Percentiles rank a stretch among this genome's conserved stretches.
These are phyloP conservation scores for Russula dissimulans DNA, from an alignment of 768 basidiomycete species.

Conservation along the genomic window DNA sequence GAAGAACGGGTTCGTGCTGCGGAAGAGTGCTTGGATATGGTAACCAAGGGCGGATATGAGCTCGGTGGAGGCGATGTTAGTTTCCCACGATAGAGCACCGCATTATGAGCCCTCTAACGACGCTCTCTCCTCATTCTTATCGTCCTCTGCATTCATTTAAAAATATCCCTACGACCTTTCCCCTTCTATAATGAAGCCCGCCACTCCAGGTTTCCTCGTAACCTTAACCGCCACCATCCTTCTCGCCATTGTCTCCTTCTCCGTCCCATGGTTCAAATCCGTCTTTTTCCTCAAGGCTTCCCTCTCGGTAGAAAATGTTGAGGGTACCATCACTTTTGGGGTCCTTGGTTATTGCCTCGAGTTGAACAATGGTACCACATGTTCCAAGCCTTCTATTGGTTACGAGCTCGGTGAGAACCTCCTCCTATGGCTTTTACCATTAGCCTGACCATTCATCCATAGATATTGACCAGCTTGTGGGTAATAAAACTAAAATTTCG, in stretches of 20 bases:
- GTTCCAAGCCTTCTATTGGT: slow-evolving; percentile 74
- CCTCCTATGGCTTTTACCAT: background rate
- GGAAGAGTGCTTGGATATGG: slow-evolving; percentile 28
- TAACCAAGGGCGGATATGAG: slow-evolving; percentile 33
- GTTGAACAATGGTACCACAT: slow-evolving; percentile 46
- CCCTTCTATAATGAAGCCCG: slow-evolving; percentile 53
- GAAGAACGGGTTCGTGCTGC: slow-evolving; percentile 50
- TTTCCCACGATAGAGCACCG: background rate
- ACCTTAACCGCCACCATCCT: slow-evolving; percentile 72
- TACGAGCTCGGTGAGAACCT: slow-evolving; percentile 68
- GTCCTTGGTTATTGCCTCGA: slow-evolving; percentile 83
- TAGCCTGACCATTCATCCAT: background rate
- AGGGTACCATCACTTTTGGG: slow-evolving; percentile 72
- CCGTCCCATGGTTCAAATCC: slow-evolving; percentile 82
- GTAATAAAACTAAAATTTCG: slow-evolving; percentile 50
- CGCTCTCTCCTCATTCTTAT: background rate
- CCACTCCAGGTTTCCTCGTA: slow-evolving; percentile 83
- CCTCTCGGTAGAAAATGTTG: slow-evolving; percentile 36
- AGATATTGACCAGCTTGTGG: slow-evolving; percentile 82
- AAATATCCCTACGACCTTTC: background rate
- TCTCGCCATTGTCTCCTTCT: slow-evolving; percentile 82
- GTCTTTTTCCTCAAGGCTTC: slow-evolving; percentile 82
- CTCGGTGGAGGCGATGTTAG: background rate
- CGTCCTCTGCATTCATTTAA: background rate
- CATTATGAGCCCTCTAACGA: background rate